Percentiles rank a stretch among this genome's conserved stretches.
Evolutionary conservation across 495 filamentous ascomycete genomes (phyloP).

Genomic region (Xanthoparmelia taractica): DNA sequence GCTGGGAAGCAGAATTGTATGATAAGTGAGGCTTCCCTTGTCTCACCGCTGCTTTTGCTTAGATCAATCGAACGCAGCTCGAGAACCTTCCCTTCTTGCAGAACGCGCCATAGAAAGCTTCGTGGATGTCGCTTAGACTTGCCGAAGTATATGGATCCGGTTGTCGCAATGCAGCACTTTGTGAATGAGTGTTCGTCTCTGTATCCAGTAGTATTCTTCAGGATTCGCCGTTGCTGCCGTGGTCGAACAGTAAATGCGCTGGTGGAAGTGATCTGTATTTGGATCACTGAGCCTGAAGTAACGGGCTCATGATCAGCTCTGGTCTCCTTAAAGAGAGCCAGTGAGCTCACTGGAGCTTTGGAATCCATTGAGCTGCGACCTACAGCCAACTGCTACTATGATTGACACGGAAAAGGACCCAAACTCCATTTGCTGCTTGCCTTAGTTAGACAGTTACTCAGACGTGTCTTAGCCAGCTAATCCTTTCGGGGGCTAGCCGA

Average conservation of each 20-base stretch:
- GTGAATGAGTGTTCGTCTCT: conserved; percentile 72
- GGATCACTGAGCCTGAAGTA: conserved; percentile 57
- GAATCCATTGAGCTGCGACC: conserved; percentile 3
- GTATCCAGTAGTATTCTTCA: conserved; percentile 35
- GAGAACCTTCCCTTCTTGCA: conserved; percentile 71
- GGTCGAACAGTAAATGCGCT: conserved; percentile 40
- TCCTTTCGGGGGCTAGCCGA: no score
- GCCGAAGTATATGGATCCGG: conserved; percentile 79
- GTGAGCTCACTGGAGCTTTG: conserved; percentile 16
- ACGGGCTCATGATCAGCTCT: conserved; percentile 72
- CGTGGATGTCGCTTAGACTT: conserved; percentile 64
- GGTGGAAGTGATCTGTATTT: conserved; percentile 58
- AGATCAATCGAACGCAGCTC: conserved; percentile 79
- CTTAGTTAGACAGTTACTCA: no score
- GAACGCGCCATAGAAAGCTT: conserved; percentile 80
- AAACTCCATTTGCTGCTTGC: no score
- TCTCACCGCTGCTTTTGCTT: conserved; percentile 55
- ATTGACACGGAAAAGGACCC: no score
- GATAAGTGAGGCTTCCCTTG: conserved; percentile 59
- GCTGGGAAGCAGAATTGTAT: conserved; percentile 69
- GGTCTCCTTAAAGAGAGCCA: conserved; percentile 69
- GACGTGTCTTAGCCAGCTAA: no score
- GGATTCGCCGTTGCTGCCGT: conserved; percentile 35
- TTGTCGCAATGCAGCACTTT: conserved; percentile 60
- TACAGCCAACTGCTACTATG: no score